A percentile compares a stretch with the other conserved stretches of the same genome.
Conservation (phyloP, 371 early-diverging fungal genomes). For the Basidiobolus meristosporus region DNA sequence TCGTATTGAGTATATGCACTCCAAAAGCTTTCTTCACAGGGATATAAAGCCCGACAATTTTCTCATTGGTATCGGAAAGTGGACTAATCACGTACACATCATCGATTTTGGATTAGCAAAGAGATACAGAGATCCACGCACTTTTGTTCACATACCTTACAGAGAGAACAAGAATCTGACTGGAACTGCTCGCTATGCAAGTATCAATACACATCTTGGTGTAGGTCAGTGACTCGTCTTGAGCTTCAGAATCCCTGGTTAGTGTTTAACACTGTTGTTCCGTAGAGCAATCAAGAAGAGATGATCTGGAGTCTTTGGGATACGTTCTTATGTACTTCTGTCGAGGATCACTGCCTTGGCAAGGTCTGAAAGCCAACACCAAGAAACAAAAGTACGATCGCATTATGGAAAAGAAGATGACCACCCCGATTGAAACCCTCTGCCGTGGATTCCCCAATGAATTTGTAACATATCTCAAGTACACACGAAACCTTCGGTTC, state of each 20-base stretch:
- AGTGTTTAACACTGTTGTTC: too few species aligned
- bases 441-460: conserved; percentile 92
- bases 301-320: conserved; percentile 97
- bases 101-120: conserved; percentile 99
- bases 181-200: conserved; percentile 98
- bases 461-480: conserved; percentile 92
- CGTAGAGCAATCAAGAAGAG: conserved; percentile 95
- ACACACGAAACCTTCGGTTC: conserved; percentile 89
- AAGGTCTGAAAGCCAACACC: conserved; percentile 95
- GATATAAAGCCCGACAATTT: conserved; percentile 98
- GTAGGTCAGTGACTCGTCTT: conserved; percentile 8
- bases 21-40: conserved; percentile 63
- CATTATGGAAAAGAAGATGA: conserved; percentile 99
- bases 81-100: conserved; percentile 90
- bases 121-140: conserved; percentile 91
- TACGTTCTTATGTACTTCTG: conserved; percentile 99
- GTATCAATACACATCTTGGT: conserved; percentile 97
- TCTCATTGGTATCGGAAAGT: conserved; percentile 90
- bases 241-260: too few species aligned
- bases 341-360: conserved; percentile 99
- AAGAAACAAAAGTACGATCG: conserved; percentile 99
- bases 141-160: conserved; percentile 94
- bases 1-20: conserved; percentile 94
- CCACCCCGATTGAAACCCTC: conserved; percentile 86
- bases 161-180: conserved; percentile 96